phyloP scores from a whole-genome alignment of 495 filamentous ascomycete species.

The Aspergillus ostianus region DNA sequence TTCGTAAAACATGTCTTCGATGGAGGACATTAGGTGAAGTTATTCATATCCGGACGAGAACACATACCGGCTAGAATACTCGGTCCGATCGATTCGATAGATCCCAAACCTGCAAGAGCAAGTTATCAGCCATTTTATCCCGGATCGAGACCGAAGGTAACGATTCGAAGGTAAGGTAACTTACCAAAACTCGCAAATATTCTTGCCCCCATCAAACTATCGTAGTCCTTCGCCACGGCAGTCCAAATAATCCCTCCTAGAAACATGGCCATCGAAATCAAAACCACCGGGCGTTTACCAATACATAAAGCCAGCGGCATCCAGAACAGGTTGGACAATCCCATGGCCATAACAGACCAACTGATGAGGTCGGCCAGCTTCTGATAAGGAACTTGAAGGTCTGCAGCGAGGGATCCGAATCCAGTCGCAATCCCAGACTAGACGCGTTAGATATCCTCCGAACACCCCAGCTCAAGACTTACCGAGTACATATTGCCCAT shows the following conservation, averaged over 20 bases:
- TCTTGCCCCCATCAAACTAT: slow-evolving; percentile 29
- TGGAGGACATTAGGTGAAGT: not conserved
- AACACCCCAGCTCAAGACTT: slow-evolving; percentile 1
- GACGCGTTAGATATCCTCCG: not conserved
- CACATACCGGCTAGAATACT: slow-evolving; percentile 36
- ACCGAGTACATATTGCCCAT: slow-evolving; percentile 42
- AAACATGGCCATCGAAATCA: slow-evolving; percentile 41
- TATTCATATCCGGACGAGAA: not conserved
- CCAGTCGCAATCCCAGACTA: slow-evolving; percentile 35
- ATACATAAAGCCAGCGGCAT: slow-evolving; percentile 50
- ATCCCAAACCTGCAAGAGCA: slow-evolving; percentile 23
- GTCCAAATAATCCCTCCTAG: slow-evolving; percentile 38
- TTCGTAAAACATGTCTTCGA: slow-evolving; percentile 35
- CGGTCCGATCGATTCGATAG: slow-evolving; percentile 38
- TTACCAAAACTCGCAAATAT: slow-evolving; percentile 35
- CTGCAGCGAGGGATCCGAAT: slow-evolving; percentile 31
- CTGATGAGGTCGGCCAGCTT: slow-evolving; percentile 29
- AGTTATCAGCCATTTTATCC: not conserved
- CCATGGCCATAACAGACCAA: slow-evolving; percentile 37
- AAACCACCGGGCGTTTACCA: slow-evolving; percentile 44
- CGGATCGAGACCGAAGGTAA: not conserved
- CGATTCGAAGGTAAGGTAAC: not conserved
- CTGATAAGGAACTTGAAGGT: slow-evolving; percentile 26
- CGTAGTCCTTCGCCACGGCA: slow-evolving; percentile 27
- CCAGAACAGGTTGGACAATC: slow-evolving; percentile 45